These are phyloP conservation scores for Gyrodon lividus DNA, from an alignment of 768 basidiomycete species.

Conservation along the genomic window DNA sequence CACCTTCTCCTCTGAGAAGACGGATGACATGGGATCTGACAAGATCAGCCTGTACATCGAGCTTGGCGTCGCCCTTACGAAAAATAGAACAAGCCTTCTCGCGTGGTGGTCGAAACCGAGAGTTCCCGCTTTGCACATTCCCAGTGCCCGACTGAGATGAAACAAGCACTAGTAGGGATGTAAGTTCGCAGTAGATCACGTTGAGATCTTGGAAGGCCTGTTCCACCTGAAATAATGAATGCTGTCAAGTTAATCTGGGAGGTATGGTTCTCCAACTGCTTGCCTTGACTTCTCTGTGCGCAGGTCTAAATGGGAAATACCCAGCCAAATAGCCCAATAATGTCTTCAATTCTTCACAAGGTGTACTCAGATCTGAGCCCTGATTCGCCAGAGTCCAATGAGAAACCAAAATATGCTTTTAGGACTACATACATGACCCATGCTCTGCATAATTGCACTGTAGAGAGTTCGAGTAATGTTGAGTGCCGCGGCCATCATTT, in stretches of 20 bases:
- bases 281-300: conserved; percentile 59
- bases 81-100: conserved; percentile 18
- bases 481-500: conserved; percentile 55
- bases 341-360: conserved; percentile 49
- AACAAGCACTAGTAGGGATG: conserved; percentile 56
- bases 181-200: conserved; percentile 75
- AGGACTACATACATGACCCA: conserved; percentile 34
- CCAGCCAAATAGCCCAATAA: conserved; percentile 73
- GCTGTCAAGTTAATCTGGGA: conserved; percentile 5
- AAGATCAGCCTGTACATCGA: conserved; percentile 43
- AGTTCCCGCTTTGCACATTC: conserved; percentile 5
- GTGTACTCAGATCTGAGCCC: conserved; percentile 21
- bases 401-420: not conserved
- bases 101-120: conserved; percentile 7
- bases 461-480: conserved; percentile 64
- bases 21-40: conserved; percentile 62
- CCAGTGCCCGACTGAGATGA: conserved; percentile 15
- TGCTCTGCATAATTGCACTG: conserved; percentile 47
- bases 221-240: conserved; percentile 47
- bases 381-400: conserved; percentile 17
- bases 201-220: conserved; percentile 70
- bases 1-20: conserved; percentile 53
- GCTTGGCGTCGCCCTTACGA: conserved; percentile 16
- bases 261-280: not conserved
- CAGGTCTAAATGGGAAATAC: conserved; percentile 78